A percentile compares a stretch with the other conserved stretches of the same genome.
phyloP scores from a whole-genome alignment of 768 basidiomycete genomes.

The Rhizopogon roseolus region DNA sequence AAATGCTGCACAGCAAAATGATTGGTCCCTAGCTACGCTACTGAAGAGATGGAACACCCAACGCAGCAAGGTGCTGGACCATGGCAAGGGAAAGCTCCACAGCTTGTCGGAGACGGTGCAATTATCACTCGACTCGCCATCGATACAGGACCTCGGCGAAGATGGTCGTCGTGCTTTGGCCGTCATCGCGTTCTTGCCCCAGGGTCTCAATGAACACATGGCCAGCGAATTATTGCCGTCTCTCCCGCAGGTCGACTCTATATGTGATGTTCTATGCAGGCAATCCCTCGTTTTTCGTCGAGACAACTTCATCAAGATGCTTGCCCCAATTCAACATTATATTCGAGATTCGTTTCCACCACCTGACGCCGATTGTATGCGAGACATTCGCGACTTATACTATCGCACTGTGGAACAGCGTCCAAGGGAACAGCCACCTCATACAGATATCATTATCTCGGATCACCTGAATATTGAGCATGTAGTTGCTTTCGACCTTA shows the following conservation, averaged over 20 bases:
- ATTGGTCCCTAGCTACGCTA: too few relatives aligned
- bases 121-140: too few relatives aligned
- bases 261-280: neutral
- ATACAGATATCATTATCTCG: neutral
- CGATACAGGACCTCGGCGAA: too few relatives aligned
- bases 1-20: too few relatives aligned
- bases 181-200: neutral
- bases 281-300: neutral
- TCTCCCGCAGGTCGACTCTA: neutral
- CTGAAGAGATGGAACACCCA: too few relatives aligned
- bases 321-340: neutral
- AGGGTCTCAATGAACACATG: neutral
- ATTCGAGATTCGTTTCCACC: neutral
- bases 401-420: neutral
- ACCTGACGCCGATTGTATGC: neutral
- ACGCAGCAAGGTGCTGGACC: too few relatives aligned
- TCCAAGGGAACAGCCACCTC: neutral
- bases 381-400: neutral
- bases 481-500: neutral
- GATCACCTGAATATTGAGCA: neutral
- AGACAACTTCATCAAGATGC: neutral
- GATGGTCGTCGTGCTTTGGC: neutral
- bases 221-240: neutral
- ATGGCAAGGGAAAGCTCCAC: too few relatives aligned
- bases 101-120: too few relatives aligned